Evolutionary conservation across 2,329 filamentous ascomycete species (phyloP).

Genomic region (Fusarium pininemorale): DNA sequence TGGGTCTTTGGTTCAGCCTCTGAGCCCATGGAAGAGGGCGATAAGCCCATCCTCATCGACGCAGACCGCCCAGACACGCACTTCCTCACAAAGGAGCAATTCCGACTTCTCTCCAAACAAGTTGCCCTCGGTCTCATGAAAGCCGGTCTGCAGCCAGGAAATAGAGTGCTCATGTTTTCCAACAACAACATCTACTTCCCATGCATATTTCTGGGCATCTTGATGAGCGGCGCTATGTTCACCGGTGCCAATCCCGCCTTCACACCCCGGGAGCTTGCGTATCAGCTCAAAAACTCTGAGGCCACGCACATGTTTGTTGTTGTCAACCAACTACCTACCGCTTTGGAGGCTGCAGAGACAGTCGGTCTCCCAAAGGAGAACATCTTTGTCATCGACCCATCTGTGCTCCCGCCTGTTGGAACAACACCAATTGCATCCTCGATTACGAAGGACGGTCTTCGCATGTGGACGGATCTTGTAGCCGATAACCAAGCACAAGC

Average conservation of each 20-base stretch:
- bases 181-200: conserved; percentile 81
- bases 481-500: conserved; percentile 52
- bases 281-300: conserved; percentile 77
- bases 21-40: conserved; percentile 48
- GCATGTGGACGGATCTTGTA: conserved; percentile 72
- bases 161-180: conserved; percentile 77
- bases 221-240: conserved; percentile 82
- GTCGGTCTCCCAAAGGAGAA: conserved; percentile 62
- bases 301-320: conserved; percentile 73
- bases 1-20: conserved; percentile 63
- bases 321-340: conserved; percentile 67
- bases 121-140: conserved; percentile 73
- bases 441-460: not conserved
- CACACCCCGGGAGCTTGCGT: conserved; percentile 75
- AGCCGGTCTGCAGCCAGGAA: conserved; percentile 71
- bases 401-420: conserved; percentile 39
- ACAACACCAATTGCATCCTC: conserved; percentile 41
- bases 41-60: conserved; percentile 65
- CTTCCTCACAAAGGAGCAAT: conserved; percentile 69
- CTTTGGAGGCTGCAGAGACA: conserved; percentile 69
- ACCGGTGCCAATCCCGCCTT: conserved; percentile 77
- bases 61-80: conserved; percentile 72
- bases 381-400: conserved; percentile 75
- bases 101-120: conserved; percentile 75
- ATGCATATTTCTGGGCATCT: conserved; percentile 72